These are phyloP conservation scores for Gastrodia elata DNA, from an alignment of 106 monocot species.

Conservation along the genomic window DNA sequence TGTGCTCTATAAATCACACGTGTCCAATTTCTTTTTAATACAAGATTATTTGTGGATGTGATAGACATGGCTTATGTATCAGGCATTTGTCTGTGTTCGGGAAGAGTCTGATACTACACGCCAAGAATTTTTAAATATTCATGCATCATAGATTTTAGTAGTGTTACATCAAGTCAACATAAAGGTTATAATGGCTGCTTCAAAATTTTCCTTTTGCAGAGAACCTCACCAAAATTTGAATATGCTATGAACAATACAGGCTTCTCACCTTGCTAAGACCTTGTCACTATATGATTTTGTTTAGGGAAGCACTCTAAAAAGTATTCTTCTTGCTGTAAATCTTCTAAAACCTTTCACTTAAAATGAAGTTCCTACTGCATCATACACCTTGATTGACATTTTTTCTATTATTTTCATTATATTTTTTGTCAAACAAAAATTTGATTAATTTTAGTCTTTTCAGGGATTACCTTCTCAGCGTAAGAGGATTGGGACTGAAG, in stretches of 20 bases:
- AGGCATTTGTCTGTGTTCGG: no score
- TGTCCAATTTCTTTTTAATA: no score
- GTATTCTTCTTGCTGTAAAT: neutral
- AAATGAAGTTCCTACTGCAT: neutral
- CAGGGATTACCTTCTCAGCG: conserved; percentile 89
- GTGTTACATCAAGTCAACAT: neutral
- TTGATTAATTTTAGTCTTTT: conserved; percentile 14
- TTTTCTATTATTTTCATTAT: neutral
- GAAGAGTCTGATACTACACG: no score
- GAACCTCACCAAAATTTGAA: neutral
- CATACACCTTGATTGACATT: neutral
- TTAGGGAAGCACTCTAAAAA: neutral
- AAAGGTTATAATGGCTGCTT: neutral
- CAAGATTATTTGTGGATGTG: no score
- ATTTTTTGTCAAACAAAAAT: neutral
- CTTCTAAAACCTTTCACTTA: no score
- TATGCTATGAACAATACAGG: neutral
- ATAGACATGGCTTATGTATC: no score
- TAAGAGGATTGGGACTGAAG: conserved; percentile 85
- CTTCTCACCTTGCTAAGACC: neutral
- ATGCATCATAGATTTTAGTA: no score
- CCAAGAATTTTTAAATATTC: no score
- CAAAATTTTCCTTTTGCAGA: neutral
- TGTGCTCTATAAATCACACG: no score
- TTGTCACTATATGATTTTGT: no score